Conservation (phyloP, 179 eudicot genomes). For the Amaranthus tricolor region DNA sequence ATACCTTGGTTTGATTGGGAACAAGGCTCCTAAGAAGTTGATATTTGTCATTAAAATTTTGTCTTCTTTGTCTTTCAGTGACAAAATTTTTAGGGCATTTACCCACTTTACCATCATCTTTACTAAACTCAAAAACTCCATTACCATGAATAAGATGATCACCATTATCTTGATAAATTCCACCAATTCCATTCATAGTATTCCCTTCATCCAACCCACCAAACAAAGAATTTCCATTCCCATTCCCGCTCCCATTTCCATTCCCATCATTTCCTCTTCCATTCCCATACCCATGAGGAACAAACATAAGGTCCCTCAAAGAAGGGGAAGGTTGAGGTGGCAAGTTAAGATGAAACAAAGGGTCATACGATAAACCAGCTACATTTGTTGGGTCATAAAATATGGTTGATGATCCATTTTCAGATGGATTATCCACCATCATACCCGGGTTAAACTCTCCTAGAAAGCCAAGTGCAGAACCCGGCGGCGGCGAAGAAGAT, state of each 20-base stretch:
- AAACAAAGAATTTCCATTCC: constrained; percentile 39
- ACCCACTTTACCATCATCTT: constrained; percentile 39
- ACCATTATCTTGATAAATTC: constrained; percentile 32
- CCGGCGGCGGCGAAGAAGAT: constrained; percentile 13
- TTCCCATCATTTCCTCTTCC: constrained; percentile 8
- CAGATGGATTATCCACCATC: constrained; percentile 24
- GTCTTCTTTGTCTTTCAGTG: constrained; percentile 65
- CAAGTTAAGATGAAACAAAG: constrained; percentile 59
- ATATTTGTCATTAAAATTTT: constrained; percentile 50
- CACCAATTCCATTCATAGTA: constrained; percentile 32
- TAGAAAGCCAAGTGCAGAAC: constrained; percentile 36
- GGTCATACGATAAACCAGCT: constrained; percentile 42
- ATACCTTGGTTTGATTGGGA: constrained; percentile 68
- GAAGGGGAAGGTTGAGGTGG: constrained; percentile 65
- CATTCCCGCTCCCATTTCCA: constrained; percentile 5
- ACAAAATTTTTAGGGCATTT: constrained; percentile 54
- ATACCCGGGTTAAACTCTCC: constrained; percentile 30
- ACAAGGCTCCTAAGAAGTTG: constrained; percentile 40
- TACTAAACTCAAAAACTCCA: constrained; percentile 50
- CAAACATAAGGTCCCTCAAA: constrained; percentile 56
- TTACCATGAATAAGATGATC: constrained; percentile 27
- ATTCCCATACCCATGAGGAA: constrained; percentile 44
- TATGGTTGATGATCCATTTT: constrained; percentile 13
- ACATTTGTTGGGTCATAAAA: constrained; percentile 18
- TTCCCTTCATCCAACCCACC: constrained; percentile 37